Evolutionary conservation across 164 flowering plant genomes (phyloP).

Genomic region (Vitis cinerea): DNA sequence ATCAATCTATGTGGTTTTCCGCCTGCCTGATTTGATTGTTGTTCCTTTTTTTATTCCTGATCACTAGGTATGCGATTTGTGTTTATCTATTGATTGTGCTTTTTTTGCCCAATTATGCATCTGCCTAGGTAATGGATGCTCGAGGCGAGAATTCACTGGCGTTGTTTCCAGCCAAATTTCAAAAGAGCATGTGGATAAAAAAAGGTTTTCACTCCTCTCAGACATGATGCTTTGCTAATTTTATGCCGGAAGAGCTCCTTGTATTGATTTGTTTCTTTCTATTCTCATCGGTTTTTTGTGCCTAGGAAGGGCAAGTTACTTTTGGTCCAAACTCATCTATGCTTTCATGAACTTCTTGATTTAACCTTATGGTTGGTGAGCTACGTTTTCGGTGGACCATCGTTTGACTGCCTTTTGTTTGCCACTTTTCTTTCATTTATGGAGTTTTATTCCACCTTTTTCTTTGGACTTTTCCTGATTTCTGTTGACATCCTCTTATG

Average conservation of each 20-base stretch:
- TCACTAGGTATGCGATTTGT: too few species aligned
- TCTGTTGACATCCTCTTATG: neutral
- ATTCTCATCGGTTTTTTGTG: neutral
- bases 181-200: slow-evolving; percentile 88
- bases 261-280: neutral
- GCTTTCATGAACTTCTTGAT: neutral
- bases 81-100: neutral
- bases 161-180: slow-evolving; percentile 87
- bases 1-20: neutral
- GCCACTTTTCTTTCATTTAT: too few species aligned
- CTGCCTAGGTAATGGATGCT: slow-evolving; percentile 69
- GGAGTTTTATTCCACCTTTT: neutral
- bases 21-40: neutral
- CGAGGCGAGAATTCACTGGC: slow-evolving; percentile 66
- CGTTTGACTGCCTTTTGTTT: too few species aligned
- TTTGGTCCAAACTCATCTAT: neutral
- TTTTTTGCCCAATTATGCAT: neutral
- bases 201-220: slow-evolving; percentile 40
- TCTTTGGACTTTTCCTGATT: too few species aligned
- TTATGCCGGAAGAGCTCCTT: neutral
- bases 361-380: neutral
- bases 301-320: neutral
- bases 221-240: neutral
- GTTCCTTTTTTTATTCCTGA: neutral
- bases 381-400: neutral